Percentiles rank a stretch among this genome's conserved stretches.
Evolutionary conservation across 495 filamentous ascomycete genomes (phyloP).

Genomic region (Parathielavia appendiculata): DNA sequence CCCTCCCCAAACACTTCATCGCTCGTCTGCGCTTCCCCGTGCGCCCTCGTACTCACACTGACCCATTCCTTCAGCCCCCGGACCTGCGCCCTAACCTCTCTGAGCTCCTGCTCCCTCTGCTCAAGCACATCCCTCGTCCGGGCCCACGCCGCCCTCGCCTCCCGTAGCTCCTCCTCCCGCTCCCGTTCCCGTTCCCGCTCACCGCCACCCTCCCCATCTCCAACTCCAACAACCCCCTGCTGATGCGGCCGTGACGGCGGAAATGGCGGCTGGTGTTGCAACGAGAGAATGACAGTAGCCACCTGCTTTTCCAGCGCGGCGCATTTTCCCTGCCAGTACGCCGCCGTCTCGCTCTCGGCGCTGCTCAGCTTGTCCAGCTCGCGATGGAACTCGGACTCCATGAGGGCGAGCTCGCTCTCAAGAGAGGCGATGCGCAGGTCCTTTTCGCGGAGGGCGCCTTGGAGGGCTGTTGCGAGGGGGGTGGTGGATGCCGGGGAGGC

Average conservation of each 20-base stretch:
- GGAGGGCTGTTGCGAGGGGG: constrained; percentile 16
- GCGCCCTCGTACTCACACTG: constrained; percentile 44
- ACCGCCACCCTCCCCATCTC: constrained; percentile 16
- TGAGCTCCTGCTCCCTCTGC: constrained; percentile 42
- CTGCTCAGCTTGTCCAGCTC: constrained; percentile 43
- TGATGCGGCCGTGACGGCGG: neutral
- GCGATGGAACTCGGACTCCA: constrained; percentile 43
- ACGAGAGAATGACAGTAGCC: constrained; percentile 23
- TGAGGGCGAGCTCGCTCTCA: constrained; percentile 39
- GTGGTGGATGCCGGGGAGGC: constrained; percentile 4
- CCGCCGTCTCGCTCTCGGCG: constrained; percentile 41
- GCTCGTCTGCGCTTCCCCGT: constrained; percentile 41
- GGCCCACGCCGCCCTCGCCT: constrained; percentile 42
- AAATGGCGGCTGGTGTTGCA: neutral
- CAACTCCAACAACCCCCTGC: neutral
- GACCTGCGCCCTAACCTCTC: constrained; percentile 42
- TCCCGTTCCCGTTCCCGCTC: neutral
- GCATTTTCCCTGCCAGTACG: constrained; percentile 47
- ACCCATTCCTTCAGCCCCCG: constrained; percentile 53
- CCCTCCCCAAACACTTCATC: constrained; percentile 50
- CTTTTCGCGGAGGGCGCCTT: constrained; percentile 29
- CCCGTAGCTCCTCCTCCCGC: constrained; percentile 34
- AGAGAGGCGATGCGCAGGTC: constrained; percentile 43
- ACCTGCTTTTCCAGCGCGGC: constrained; percentile 34
- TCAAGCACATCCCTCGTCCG: constrained; percentile 31